Conservation (phyloP, 305 asterid species). For the Solanum aculeatissimum region DNA sequence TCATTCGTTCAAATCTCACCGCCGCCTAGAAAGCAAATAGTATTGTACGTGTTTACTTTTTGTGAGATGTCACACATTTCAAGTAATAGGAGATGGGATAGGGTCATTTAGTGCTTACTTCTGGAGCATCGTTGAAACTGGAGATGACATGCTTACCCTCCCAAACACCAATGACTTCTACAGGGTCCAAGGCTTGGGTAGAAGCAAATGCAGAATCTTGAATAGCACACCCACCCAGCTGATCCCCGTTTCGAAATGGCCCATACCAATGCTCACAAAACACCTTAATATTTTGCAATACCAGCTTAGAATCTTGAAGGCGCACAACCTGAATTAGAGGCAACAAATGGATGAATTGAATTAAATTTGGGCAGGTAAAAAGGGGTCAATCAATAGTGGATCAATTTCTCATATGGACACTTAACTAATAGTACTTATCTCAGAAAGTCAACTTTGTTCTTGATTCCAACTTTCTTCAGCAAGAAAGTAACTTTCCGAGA, state of each 20-base stretch:
- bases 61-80: neutral
- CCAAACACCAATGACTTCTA: slow-evolving; percentile 51
- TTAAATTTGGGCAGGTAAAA: neutral
- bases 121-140: slow-evolving; percentile 15
- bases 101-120: slow-evolving; percentile 6
- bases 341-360: neutral
- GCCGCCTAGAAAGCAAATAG: neutral
- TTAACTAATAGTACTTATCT: neutral
- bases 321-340: neutral
- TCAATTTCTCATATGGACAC: neutral
- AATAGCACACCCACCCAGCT: slow-evolving; percentile 88
- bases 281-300: slow-evolving; percentile 34
- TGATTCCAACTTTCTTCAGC: neutral
- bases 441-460: neutral
- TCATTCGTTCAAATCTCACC: neutral
- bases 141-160: slow-evolving; percentile 33
- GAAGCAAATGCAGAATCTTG: slow-evolving; percentile 86
- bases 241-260: slow-evolving; percentile 85
- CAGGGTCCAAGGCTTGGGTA: slow-evolving; percentile 43
- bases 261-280: slow-evolving; percentile 93
- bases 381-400: neutral
- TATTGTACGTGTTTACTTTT: neutral
- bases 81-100: neutral
- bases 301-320: slow-evolving; percentile 12
- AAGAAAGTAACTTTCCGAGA: neutral